Evolutionary conservation across 2,329 filamentous ascomycete species (phyloP).

Genomic region (Plenodomus biglobosus): DNA sequence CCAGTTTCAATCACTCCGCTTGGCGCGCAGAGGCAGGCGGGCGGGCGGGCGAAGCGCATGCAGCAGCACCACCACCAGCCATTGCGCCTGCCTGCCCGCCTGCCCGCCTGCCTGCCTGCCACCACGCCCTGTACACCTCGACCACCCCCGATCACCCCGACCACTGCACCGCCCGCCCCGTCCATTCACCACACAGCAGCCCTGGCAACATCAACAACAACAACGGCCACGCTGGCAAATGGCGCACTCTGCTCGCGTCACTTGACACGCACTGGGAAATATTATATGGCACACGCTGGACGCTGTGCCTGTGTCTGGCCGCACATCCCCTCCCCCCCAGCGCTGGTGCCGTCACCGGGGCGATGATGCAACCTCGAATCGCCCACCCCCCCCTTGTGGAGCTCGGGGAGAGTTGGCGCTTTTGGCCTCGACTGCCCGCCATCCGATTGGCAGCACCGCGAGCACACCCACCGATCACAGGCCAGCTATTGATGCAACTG

Average conservation of each 20-base stretch:
- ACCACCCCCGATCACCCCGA: not conserved
- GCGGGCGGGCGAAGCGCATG: constrained; percentile 1
- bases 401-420: not conserved
- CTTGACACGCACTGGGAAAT: too few relatives aligned
- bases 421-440: not conserved
- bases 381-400: constrained; percentile 2
- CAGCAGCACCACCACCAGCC: too few relatives aligned
- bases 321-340: too few relatives aligned
- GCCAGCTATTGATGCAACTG: not conserved
- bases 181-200: too few relatives aligned
- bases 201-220: too few relatives aligned
- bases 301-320: too few relatives aligned
- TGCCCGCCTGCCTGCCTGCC: not conserved
- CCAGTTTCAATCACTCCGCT: constrained; percentile 15
- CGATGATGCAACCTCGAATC: constrained; percentile 11
- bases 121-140: not conserved
- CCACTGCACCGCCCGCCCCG: too few relatives aligned
- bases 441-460: not conserved
- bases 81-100: not conserved
- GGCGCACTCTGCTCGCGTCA: too few relatives aligned
- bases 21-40: constrained; percentile 12
- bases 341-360: not conserved
- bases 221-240: too few relatives aligned
- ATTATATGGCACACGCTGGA: too few relatives aligned
- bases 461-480: not conserved